These are phyloP conservation scores for Bruguiera parviflora DNA, from an alignment of 345 rosid genomes.

Conservation along the genomic window DNA sequence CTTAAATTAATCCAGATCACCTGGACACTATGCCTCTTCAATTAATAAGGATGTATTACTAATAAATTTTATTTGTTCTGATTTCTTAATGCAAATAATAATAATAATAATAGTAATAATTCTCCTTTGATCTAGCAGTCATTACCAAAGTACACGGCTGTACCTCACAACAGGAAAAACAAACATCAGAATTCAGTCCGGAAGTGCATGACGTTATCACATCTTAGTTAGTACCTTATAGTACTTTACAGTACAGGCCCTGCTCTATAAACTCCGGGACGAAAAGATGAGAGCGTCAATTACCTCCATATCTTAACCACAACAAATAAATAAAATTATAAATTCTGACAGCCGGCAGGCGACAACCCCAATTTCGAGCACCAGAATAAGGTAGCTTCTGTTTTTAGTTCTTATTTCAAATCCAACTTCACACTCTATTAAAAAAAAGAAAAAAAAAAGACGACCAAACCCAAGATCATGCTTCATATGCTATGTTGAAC, in stretches of 20 bases:
- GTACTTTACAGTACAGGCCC: background rate
- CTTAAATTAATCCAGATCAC: slow-evolving; percentile 15
- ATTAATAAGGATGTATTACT: background rate
- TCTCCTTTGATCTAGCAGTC: too few relatives aligned
- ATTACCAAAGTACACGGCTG: too few relatives aligned
- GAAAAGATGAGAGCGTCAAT: background rate
- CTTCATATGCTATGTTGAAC: background rate
- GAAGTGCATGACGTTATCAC: background rate
- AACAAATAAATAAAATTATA: background rate
- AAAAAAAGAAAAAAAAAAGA: background rate
- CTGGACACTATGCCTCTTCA: background rate
- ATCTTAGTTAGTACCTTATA: background rate
- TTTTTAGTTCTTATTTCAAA: background rate
- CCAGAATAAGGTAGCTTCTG: too few relatives aligned
- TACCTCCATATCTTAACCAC: background rate
- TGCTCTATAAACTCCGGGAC: background rate
- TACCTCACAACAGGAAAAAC: background rate
- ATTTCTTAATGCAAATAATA: too few relatives aligned
- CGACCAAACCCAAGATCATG: background rate
- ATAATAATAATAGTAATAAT: too few relatives aligned
- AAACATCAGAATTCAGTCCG: background rate
- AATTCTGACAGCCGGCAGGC: background rate
- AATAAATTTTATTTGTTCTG: too few relatives aligned
- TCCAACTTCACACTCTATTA: background rate
- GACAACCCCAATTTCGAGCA: background rate